Evolutionary conservation across 176 grass and related monocot species (phyloP).

Genomic region (Triticum timopheevii): DNA sequence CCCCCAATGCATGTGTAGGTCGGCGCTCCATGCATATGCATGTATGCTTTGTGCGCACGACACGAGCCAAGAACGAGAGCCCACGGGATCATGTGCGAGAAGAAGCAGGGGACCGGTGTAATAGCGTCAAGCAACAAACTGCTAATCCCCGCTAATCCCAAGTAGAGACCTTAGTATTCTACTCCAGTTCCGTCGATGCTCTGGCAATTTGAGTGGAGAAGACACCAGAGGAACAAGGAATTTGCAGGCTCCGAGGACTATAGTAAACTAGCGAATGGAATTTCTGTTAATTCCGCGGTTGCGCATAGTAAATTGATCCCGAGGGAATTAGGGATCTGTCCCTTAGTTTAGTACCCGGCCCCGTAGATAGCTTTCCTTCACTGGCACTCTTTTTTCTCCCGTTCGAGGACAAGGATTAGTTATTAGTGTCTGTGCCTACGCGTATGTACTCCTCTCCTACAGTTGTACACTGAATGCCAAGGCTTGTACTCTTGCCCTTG

Average conservation of each 20-base stretch:
- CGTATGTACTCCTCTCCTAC: neutral
- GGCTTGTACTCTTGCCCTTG: constrained; percentile 21
- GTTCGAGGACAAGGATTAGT: constrained; percentile 18
- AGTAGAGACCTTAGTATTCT: neutral
- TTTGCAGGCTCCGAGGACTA: constrained; percentile 32
- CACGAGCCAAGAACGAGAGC: neutral
- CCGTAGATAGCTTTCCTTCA: constrained; percentile 41
- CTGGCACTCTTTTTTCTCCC: constrained; percentile 42
- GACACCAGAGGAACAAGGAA: constrained; percentile 37
- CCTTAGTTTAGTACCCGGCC: neutral
- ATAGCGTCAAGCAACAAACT: no score
- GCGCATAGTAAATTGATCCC: constrained; percentile 41
- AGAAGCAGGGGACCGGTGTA: no score
- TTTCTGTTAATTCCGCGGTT: constrained; percentile 19
- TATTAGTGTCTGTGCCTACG: neutral
- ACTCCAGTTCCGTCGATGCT: neutral
- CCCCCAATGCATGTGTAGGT: neutral
- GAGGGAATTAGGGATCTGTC: constrained; percentile 40
- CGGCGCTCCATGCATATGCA: neutral
- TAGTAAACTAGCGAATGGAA: neutral
- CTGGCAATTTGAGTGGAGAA: constrained; percentile 36
- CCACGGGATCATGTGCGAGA: neutral
- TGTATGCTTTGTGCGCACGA: constrained; percentile 7
- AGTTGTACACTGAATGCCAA: constrained; percentile 43
- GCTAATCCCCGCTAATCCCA: constrained; percentile 17